Evolutionary conservation across 805 yeast species (phyloP), one percentile per base, ranked within the genome.

Genomic region (Barnettozyma botsteinii): DNA sequence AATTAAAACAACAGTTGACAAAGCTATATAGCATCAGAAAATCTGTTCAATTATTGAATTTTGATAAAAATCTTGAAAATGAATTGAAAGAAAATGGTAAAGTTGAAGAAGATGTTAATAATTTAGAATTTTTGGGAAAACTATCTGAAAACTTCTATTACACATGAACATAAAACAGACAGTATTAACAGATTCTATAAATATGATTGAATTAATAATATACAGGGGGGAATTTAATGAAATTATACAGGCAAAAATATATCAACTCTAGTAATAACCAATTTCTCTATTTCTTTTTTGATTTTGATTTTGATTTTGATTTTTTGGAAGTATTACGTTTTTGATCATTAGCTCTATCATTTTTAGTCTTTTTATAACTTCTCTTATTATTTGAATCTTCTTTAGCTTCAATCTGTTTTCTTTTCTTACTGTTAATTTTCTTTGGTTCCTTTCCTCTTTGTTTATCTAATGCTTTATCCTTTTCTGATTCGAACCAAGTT

Each of bases 401-500:
- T 41, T 72, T 72, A 1, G 73, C 83, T 55, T 81, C 94, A 33
- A 71, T 66, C 46, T 73, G 74, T 63, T 85, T 85, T 63, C 89
- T 73, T 69, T 81, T 80, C 59, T 79, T 81, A 41, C 83, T 73
- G 51, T 80, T 82, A 9, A 38, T 17, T 17, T 33, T 38, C 21
- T 31, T 26, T 25, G 55, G 59, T 4, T 62, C 51, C 32, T 65
- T 60, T 53, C 57, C 56, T 27, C 59, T 38, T 22, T 54, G 58
- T 3, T 62, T 51, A 33, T 65, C 60, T n/a, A n/a, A n/a, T n/a
- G n/a, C n/a, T 53, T 69, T 65, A 25, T 72, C 76, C 36, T 62
- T 56, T 41, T 57, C 71, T 38, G 62, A 69, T 64, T 86, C 91
- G 62, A 93, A 91, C 99, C 99, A 93, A 0, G 98, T 93, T 66